Conservation (phyloP, 495 filamentous ascomycete genomes). For the Cudoniella acicularis region DNA sequence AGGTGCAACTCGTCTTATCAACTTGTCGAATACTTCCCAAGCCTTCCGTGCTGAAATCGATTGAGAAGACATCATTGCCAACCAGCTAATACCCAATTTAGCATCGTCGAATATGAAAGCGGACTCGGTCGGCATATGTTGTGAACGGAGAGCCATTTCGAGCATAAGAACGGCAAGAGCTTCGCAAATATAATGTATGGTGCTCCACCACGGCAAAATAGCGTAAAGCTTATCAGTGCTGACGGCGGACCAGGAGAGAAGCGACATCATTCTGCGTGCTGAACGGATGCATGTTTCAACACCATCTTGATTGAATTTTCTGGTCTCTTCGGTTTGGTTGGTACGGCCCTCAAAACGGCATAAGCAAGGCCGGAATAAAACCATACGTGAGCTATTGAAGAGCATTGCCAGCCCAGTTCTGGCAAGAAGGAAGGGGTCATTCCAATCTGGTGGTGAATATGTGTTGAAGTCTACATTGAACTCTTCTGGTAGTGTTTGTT, state of each 20-base stretch:
- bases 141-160: conserved; percentile 50
- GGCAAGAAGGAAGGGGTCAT: conserved; percentile 10
- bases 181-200: conserved; percentile 61
- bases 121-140: conserved; percentile 52
- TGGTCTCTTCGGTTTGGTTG: conserved; percentile 39
- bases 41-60: conserved; percentile 46
- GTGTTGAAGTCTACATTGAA: conserved; percentile 40
- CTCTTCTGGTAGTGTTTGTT: conserved; percentile 42
- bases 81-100: conserved; percentile 53
- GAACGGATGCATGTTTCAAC: conserved; percentile 56
- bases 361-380: conserved; percentile 59
- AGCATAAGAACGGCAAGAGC: conserved; percentile 55
- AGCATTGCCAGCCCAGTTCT: conserved; percentile 47
- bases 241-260: conserved; percentile 47
- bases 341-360: conserved; percentile 47
- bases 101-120: conserved; percentile 47
- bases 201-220: conserved; percentile 59
- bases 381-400: conserved; percentile 56
- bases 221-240: conserved; percentile 37
- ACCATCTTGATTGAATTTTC: conserved; percentile 46
- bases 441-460: conserved; percentile 25
- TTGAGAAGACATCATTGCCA: conserved; percentile 41
- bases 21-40: conserved; percentile 50
- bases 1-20: conserved; percentile 43
- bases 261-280: conserved; percentile 49